Evolutionary conservation across 2,329 filamentous ascomycete species (phyloP).

Genomic region (Keithomyces neogunnii): DNA sequence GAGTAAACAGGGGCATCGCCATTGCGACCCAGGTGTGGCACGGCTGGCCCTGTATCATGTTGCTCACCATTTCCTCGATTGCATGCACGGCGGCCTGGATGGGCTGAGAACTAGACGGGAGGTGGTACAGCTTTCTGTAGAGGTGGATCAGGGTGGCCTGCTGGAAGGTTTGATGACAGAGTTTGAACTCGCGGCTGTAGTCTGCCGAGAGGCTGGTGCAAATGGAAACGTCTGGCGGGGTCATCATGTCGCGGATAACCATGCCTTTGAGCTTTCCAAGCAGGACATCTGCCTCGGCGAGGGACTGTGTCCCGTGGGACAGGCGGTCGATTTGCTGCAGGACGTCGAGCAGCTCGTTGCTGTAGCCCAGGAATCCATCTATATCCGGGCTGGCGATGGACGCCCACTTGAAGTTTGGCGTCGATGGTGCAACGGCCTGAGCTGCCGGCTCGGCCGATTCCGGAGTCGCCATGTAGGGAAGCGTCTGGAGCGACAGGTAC

Average conservation of each 20-base stretch:
- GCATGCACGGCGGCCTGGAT: constrained; percentile 12
- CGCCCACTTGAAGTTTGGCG: not conserved
- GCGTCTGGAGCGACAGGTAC: constrained; percentile 18
- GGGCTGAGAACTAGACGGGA: constrained; percentile 10
- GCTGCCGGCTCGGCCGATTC: not conserved
- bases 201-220: constrained; percentile 13
- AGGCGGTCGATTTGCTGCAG: constrained; percentile 15
- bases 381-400: constrained; percentile 9
- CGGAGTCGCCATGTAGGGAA: constrained; percentile 15
- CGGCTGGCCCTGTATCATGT: constrained; percentile 19
- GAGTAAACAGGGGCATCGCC: constrained; percentile 20
- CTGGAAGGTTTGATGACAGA: constrained; percentile 18
- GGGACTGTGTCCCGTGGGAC: not conserved
- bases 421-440: not conserved
- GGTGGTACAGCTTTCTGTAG: constrained; percentile 14
- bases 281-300: constrained; percentile 11
- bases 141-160: constrained; percentile 18
- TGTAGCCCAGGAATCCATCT: constrained; percentile 21
- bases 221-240: constrained; percentile 13
- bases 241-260: constrained; percentile 14
- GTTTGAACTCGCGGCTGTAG: constrained; percentile 14
- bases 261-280: constrained; percentile 16
- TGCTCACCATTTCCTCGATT: constrained; percentile 15
- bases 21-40: constrained; percentile 23
- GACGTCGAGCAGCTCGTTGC: constrained; percentile 17